These are phyloP conservation scores for Fusarium chlamydosporum DNA, from an alignment of 2,329 filamentous ascomycete species.

Conservation along the genomic window DNA sequence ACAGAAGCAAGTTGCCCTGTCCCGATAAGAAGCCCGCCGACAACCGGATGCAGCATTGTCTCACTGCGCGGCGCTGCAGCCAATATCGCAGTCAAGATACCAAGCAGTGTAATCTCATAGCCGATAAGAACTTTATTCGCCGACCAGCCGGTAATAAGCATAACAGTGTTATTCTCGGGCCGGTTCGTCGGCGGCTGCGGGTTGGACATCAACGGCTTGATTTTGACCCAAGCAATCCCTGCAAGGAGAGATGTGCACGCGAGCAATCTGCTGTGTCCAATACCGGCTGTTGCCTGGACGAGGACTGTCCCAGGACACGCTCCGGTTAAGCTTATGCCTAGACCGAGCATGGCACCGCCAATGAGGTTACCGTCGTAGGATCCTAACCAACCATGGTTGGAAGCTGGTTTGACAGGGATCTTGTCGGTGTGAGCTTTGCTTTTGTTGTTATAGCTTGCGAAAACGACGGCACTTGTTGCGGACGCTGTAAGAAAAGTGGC, in stretches of 20 bases:
- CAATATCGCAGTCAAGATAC: slow-evolving; percentile 9
- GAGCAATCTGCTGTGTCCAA: slow-evolving; percentile 18
- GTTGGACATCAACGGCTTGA: slow-evolving; percentile 13
- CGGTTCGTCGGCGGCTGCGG: slow-evolving; percentile 23
- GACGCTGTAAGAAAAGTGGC: slow-evolving; percentile 33
- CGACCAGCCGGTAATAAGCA: slow-evolving; percentile 20
- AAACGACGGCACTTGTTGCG: slow-evolving; percentile 19
- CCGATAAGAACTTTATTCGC: slow-evolving; percentile 13
- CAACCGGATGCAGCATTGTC: slow-evolving; percentile 17
- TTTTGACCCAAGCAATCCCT: slow-evolving; percentile 13
- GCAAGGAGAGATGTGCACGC: slow-evolving; percentile 15
- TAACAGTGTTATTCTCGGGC: slow-evolving; percentile 2
- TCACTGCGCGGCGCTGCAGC: slow-evolving; percentile 14
- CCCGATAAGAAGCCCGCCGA: slow-evolving; percentile 23
- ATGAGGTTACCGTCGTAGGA: slow-evolving; percentile 24
- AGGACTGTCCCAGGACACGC: slow-evolving; percentile 31
- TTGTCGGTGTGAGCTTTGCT: background rate
- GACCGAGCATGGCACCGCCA: slow-evolving; percentile 26
- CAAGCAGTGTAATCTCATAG: slow-evolving; percentile 16
- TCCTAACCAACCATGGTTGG: slow-evolving; percentile 19
- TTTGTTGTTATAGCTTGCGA: slow-evolving; percentile 18
- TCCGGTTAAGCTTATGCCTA: slow-evolving; percentile 35
- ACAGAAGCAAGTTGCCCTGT: slow-evolving; percentile 17
- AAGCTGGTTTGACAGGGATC: slow-evolving; percentile 9
- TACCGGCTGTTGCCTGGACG: slow-evolving; percentile 19